Base-by-base conservation (phyloP, 192 early-diverging fungal species). In the Diversispora epigaea region DNA sequence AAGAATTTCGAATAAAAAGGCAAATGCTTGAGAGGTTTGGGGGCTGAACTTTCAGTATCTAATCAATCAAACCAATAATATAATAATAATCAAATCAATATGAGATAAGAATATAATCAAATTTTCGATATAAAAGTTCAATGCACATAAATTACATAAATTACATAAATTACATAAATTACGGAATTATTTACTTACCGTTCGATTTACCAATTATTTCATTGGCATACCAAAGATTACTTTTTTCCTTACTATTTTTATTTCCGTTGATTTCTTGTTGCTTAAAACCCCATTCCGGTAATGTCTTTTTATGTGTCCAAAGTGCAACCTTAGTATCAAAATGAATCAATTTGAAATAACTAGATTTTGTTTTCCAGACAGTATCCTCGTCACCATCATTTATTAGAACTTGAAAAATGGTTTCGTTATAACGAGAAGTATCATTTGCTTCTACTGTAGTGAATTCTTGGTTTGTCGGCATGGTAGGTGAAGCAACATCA, bases 191-290 rank as follows among this genome's bases (percentile, higher is more conserved):
- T 64, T 63, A 40, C 21, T 73, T 82, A 89, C 92, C 87, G 78
- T 91, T 86, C 77, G 2, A 32, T 32, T 84, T 91, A 71, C 91
- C 92, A 39, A 84, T 76, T 62, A 99, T 91, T 17, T 89, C 84
- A 25, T 94, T 86, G n/a, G 92, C 85, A 58, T 86, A 82, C 95
- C 95, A 99, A 52, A 85, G 65, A 76, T 93, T 94, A 57, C 79
- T 77, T 68, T 86, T 84, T 77, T 96, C 93, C 55, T 84, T 68
- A 74, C 84, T 74, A 25, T 93, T 94, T 78, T 95, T 93, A 84
- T 97, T 96, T 8, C 97, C 96, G 77, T 96, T 98, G 46, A 98
- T 86, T 75, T 99, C 95, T 61, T 93, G 85, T 81, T 94, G 93
- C 55, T 78, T 83, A 79, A 91, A 93, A 6, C 89, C 97, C 97